Conservation (phyloP, 2,329 filamentous ascomycete genomes). For the Claviceps maximensis region DNA sequence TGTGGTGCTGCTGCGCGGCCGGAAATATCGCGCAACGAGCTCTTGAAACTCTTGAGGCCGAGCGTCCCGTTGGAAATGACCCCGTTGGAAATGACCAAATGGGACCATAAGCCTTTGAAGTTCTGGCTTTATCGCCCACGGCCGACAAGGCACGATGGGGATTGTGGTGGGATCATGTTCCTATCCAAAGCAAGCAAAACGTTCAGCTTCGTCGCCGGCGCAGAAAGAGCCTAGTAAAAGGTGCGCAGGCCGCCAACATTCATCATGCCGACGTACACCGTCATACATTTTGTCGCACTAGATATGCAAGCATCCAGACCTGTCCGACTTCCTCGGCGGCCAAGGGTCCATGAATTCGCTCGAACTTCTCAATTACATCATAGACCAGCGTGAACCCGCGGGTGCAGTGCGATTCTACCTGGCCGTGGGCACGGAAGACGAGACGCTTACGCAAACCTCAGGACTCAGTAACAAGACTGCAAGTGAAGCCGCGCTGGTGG, state of each 20-base stretch:
- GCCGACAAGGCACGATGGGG: constrained; percentile 11
- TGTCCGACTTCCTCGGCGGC: neutral
- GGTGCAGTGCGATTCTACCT: neutral
- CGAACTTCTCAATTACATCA: neutral
- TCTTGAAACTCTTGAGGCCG: neutral
- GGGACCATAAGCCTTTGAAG: neutral
- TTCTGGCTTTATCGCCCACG: constrained; percentile 6
- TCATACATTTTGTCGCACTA: neutral
- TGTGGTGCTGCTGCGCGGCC: neutral
- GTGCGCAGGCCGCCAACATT: neutral
- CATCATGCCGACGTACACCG: neutral
- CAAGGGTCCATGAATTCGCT: neutral
- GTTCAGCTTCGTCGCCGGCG: constrained; percentile 9
- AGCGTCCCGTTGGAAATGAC: neutral
- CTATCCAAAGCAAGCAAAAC: constrained; percentile 7
- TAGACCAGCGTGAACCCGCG: neutral
- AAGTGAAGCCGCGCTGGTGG: neutral
- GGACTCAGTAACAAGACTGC: neutral
- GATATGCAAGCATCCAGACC: neutral
- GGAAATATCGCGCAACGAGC: neutral
- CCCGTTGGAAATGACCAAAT: neutral
- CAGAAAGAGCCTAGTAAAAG: constrained; percentile 6
- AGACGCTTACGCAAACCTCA: neutral
- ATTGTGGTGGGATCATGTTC: constrained; percentile 14
- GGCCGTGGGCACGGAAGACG: neutral